These are phyloP conservation scores for Usnea hakonensis DNA, from an alignment of 495 filamentous ascomycete species.

Conservation along the genomic window DNA sequence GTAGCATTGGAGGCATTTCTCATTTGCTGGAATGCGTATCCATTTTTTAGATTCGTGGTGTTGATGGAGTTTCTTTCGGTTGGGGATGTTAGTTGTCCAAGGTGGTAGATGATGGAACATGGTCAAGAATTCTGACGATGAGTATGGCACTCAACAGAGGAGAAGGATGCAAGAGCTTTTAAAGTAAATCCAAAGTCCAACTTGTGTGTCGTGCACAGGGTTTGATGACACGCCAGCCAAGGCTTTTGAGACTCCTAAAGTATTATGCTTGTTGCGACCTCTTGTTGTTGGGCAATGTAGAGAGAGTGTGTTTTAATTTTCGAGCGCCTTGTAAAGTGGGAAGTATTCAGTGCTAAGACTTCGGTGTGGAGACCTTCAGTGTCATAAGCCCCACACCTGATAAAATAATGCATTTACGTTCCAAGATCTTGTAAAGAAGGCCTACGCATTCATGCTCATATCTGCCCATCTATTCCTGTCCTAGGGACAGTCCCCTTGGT, in stretches of 20 bases:
- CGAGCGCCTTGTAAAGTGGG: background rate
- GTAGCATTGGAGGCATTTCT: background rate
- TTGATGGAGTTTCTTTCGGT: background rate
- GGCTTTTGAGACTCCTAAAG: background rate
- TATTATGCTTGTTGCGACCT: too few relatives aligned
- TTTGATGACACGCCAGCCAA: too few relatives aligned
- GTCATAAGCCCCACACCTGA: background rate
- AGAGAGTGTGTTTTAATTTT: background rate
- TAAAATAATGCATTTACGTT: background rate
- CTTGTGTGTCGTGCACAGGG: background rate
- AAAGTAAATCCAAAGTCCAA: background rate
- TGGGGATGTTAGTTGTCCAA: background rate
- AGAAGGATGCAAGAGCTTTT: background rate
- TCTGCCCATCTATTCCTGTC: too few relatives aligned
- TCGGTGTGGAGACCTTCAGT: background rate
- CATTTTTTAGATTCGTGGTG: background rate
- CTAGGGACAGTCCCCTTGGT: too few relatives aligned
- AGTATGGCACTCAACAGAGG: background rate
- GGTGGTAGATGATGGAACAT: background rate
- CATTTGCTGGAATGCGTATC: background rate
- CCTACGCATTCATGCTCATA: too few relatives aligned
- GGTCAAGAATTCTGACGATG: background rate
- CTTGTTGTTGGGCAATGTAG: too few relatives aligned
- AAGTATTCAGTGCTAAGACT: background rate
- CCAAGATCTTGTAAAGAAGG: too few relatives aligned